Evolutionary conservation across 2,329 filamentous ascomycete genomes (phyloP), one percentile per base, ranked within the genome.

Genomic region (Phoma herbarum): DNA sequence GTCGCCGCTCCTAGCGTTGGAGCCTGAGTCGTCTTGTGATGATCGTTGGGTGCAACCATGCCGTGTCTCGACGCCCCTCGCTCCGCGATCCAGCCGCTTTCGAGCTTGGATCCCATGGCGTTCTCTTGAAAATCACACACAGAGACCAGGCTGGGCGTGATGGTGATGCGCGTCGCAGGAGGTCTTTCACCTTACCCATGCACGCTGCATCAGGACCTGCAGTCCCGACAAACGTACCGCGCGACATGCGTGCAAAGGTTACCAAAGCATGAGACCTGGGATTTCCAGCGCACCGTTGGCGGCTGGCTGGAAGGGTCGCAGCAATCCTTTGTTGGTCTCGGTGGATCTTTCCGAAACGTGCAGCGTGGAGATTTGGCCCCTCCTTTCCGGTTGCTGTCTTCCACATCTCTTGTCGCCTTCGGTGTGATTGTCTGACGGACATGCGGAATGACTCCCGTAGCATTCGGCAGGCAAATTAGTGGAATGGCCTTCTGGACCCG

Each of bases 21-120:
- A 14, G 3, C 28, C 42, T 50, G 31, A 29, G 18, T 41, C 31
- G 50, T 53, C 39, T 18, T 50, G 50, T 42, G 31, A 46, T 59
- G 33, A 54, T 54, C 39, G 31, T 53, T 49, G 41, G 12, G 41
- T 49, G 33, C 41, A 25, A 47, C 45, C 51, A 45, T 59, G 56
- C 56, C 56, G 45, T 54, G 39, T 54, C 47, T 54, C 22, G 51
- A 54, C 56, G 45, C 56, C 56, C 52, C 25, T 53, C 31, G 41
- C 51, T 42, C 39, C 33, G 41, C 28, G 35, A 28, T 54, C 56
- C 56, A 59, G 50, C 56, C 56, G 51, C 56, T 46, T 52, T 44
- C 45, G 18, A 43, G 39, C 50, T 44, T 59, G 50, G 50, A 20
- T 39, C 26, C 26, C n/a, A 28, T 28, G 26, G 46, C 41, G 29